phyloP scores from a whole-genome alignment of 371 early-diverging fungal genomes.

The Lichtheimia ornata region DNA sequence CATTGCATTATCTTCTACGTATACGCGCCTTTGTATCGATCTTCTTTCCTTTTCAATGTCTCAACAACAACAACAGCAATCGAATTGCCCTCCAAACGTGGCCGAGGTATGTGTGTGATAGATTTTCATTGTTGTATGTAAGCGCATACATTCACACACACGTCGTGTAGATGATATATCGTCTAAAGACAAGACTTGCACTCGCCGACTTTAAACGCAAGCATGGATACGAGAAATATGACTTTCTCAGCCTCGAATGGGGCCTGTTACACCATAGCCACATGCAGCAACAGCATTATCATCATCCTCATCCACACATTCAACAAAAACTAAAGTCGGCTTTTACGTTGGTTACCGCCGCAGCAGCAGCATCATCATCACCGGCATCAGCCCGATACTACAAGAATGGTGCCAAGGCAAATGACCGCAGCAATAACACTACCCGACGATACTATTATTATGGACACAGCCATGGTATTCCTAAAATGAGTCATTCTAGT shows the following conservation, averaged over 20 bases:
- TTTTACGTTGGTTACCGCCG: conserved; percentile 11
- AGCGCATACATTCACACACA: not conserved
- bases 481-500: too few relatives aligned
- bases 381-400: too few relatives aligned
- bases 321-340: not conserved
- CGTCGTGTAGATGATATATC: conserved; percentile 26
- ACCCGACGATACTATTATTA: too few relatives aligned
- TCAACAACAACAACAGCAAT: conserved; percentile 2
- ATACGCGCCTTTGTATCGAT: too few relatives aligned
- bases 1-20: too few relatives aligned
- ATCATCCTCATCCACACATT: not conserved
- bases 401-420: too few relatives aligned
- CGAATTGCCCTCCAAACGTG: conserved; percentile 2
- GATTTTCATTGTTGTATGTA: not conserved
- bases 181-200: conserved; percentile 31
- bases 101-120: conserved; percentile 7
- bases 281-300: not conserved
- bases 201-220: conserved; percentile 37
- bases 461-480: too few relatives aligned
- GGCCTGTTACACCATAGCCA: conserved; percentile 15
- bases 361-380: too few relatives aligned
- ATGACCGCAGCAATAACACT: too few relatives aligned
- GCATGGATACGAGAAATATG: conserved; percentile 35
- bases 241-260: conserved; percentile 29
- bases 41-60: too few relatives aligned